Base-by-base conservation (phyloP, 768 basidiomycete genomes). In the Clavaria fumosa region DNA sequence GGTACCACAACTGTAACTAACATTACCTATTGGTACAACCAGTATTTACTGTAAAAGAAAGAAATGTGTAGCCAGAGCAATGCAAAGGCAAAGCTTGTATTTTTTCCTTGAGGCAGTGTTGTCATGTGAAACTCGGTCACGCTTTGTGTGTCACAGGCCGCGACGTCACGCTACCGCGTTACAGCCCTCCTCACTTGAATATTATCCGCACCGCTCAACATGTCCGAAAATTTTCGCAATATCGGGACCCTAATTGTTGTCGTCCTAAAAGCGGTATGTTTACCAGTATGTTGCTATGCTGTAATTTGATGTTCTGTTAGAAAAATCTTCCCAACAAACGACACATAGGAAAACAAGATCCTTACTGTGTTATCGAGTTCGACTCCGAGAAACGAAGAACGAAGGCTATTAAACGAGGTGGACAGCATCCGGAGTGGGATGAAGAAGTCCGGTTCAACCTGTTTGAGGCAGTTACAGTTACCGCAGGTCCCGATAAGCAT, bases 391-490 rank as follows among this genome's bases (percentile, higher is more conserved):
- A 78, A 50, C 73, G 78, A 41, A 70, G 84, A 36, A 97, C 93
- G 4, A 86, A 81, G 55, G 76, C 88, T n/a, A 80, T 96, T 55
- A 91, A 85, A 54, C 79, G 88, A 21, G 95, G 95, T 35, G 95
- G 95, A 12, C 95, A 99, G 55, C 90, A 95, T 56, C 95, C 95
- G 4, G 89, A 89, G 59, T 99, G 95, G 91, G 95, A 99, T 53
- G 90, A 95, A 50, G 95, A 99, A 59, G 66, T 97, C 50, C 78
- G 95, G 30, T 97, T 96, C 58, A 77, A 79, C 18, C 63, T 99
- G 31, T 72, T 66, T 45, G 91, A 96, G 52, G 86, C 88, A 45
- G 58, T 62, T 22, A 66, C 71, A 21, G 72, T 68, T 45, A 61
- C 64, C n/a, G 56, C 64, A 28, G 61, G 66, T 24, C 58, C 63